These are phyloP conservation scores for Lanmaoa rubissima DNA, from an alignment of 768 basidiomycete genomes.

Conservation along the genomic window DNA sequence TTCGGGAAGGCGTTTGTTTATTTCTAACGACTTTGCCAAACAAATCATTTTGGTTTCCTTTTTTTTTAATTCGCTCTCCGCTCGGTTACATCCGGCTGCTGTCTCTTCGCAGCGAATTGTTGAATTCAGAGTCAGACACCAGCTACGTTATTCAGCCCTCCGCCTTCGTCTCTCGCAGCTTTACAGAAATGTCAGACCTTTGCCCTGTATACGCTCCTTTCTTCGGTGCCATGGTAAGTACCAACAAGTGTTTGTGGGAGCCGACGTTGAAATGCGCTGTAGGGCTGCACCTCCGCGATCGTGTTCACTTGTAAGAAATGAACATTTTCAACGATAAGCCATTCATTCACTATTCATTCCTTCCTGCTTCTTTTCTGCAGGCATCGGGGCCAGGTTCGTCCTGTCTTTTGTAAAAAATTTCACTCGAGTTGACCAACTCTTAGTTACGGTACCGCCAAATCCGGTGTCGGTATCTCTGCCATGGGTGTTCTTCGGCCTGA, in stretches of 20 bases:
- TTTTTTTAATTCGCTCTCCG: constrained; percentile 22
- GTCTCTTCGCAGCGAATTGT: constrained; percentile 1
- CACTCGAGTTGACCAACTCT: neutral
- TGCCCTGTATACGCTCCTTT: constrained; percentile 97
- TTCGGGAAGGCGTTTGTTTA: constrained; percentile 27
- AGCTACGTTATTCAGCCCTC: neutral
- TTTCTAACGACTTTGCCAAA: constrained; percentile 31
- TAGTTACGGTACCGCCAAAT: constrained; percentile 99
- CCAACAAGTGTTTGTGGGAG: neutral
- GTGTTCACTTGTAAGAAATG: constrained; percentile 88
- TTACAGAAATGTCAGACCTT: constrained; percentile 62
- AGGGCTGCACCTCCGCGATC: constrained; percentile 97
- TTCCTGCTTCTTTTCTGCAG: constrained; percentile 34
- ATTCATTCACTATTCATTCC: neutral
- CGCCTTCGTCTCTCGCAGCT: constrained; percentile 1
- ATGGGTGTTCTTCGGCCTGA: constrained; percentile 98
- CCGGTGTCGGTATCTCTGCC: constrained; percentile 95
- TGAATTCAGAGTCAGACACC: constrained; percentile 2
- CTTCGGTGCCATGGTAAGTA: constrained; percentile 91
- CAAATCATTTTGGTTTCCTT: constrained; percentile 8
- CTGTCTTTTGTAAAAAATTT: neutral
- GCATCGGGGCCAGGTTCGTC: constrained; percentile 81
- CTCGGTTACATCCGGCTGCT: constrained; percentile 20
- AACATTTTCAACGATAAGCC: neutral
- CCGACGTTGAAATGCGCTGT: constrained; percentile 15